Conservation (phyloP, 768 basidiomycete genomes). For the Boletus reticuloceps region DNA sequence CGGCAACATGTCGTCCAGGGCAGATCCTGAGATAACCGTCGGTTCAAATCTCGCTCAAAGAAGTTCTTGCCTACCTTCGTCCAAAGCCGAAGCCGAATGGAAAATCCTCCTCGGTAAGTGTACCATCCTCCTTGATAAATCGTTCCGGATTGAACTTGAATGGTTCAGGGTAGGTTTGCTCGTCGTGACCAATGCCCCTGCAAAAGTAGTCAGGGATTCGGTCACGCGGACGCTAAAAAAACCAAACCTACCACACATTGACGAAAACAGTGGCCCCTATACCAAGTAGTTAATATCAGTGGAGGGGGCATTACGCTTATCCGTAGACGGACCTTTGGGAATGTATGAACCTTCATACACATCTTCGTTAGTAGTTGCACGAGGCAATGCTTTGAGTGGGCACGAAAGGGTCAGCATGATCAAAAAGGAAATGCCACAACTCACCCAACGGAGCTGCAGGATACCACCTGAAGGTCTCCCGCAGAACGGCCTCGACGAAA, state of each 20-base stretch:
- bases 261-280: constrained; percentile 19
- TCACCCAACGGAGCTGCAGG: constrained; percentile 22
- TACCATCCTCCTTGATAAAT: constrained; percentile 26
- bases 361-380: constrained; percentile 18
- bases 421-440: not conserved
- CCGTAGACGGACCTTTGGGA: constrained; percentile 19
- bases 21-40: constrained; percentile 14
- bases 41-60: not conserved
- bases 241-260: constrained; percentile 21
- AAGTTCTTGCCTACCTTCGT: constrained; percentile 16
- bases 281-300: not conserved
- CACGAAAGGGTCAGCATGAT: not conserved
- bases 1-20: constrained; percentile 22
- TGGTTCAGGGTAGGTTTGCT: constrained; percentile 38
- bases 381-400: constrained; percentile 18
- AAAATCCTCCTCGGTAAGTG: constrained; percentile 2
- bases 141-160: constrained; percentile 41
- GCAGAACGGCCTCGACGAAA: constrained; percentile 23
- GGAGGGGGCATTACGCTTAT: not conserved
- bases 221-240: not conserved
- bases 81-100: constrained; percentile 24
- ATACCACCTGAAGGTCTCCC: constrained; percentile 24
- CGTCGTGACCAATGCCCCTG: constrained; percentile 41
- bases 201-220: not conserved
- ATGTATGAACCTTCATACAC: constrained; percentile 25